Evolutionary conservation across 768 basidiomycete genomes (phyloP), one percentile per base, ranked within the genome.

Genomic region (Lactarius vividus): DNA sequence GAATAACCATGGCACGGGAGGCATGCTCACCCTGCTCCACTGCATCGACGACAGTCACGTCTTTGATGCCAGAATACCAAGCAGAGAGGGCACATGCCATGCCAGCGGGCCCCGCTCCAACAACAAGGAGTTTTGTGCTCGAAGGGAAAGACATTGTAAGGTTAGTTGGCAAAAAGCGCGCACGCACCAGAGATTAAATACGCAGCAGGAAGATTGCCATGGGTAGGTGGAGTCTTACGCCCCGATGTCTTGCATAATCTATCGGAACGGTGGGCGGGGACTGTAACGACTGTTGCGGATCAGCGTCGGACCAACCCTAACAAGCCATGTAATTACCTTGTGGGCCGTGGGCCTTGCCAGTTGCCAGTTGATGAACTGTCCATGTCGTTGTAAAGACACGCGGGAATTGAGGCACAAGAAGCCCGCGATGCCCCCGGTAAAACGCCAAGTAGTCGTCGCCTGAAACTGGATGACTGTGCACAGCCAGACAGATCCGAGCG

Each of bases 101-200:
- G 9, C 84, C 84, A 0, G 77, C 71, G 28, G 84, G 84, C 20
- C 84, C 83, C 29, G 81, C 81, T 33, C 82, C 83, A 11, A 85
- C 79, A 29, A 85, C 77, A 58, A 84, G 78, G 33, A 84, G 73
- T 29, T 79, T 79, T 5, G 81, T 79, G 54, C 62, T 71, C 3
- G 66, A 58, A 0, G 80, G 80, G 26, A 79, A 70, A 33, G 76
- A 70, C 73, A 75, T 73, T 4, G 57, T 53, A 44, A 29, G 23
- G 23, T 26, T 9, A 11, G 37, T 20, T 33, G 56, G 35, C 7
- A 20, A 6, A 11, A 20, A 28, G 35, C 11, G 49, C 29, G n/a
- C n/a, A 15, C 20, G 28, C 4, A 10, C 23, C 2, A 7, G 7
- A 35, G 29, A 49, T 66, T 66, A 66, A 44, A 66, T 62, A 58